These are phyloP conservation scores for Monosporozyma siamensis DNA, from an alignment of 805 yeast species.

Conservation along the genomic window DNA sequence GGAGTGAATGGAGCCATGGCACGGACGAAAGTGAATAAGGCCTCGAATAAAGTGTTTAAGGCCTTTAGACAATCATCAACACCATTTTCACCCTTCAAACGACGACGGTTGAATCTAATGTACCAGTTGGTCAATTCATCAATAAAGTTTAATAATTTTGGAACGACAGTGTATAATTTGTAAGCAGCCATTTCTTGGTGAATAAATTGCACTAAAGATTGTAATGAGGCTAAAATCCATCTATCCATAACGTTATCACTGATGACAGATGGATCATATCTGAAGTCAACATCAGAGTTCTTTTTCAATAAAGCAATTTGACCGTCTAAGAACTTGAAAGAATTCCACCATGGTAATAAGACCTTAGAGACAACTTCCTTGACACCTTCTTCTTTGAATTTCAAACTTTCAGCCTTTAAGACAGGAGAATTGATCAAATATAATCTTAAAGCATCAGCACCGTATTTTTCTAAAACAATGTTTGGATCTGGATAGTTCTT, in stretches of 20 bases:
- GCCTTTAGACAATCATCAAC: constrained; percentile 76
- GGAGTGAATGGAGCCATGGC: constrained; percentile 99
- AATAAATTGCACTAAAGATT: constrained; percentile 76
- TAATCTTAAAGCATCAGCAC: constrained; percentile 96
- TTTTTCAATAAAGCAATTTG: constrained; percentile 81
- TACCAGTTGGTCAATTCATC: constrained; percentile 98
- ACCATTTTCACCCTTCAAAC: constrained; percentile 93
- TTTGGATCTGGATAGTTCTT: constrained; percentile 97
- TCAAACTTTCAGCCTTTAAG: constrained; percentile 89
- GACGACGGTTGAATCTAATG: constrained; percentile 94
- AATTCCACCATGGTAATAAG: constrained; percentile 96
- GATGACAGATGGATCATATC: constrained; percentile 52
- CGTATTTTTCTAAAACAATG: constrained; percentile 71
- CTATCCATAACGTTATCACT: constrained; percentile 92
- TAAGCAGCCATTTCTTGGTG: constrained; percentile 86
- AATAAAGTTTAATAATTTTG: constrained; percentile 76
- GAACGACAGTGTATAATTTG: constrained; percentile 92
- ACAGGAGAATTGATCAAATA: constrained; percentile 97
- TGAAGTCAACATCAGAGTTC: constrained; percentile 58
- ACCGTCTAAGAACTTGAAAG: constrained; percentile 92
- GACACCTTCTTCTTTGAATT: constrained; percentile 98
- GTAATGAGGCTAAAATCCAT: constrained; percentile 96
- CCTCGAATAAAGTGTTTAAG: constrained; percentile 84
- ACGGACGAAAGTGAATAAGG: constrained; percentile 75
- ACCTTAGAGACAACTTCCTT: constrained; percentile 95